Conservation (phyloP, 2,329 filamentous ascomycete genomes). For the Aspergillus vadensis region DNA sequence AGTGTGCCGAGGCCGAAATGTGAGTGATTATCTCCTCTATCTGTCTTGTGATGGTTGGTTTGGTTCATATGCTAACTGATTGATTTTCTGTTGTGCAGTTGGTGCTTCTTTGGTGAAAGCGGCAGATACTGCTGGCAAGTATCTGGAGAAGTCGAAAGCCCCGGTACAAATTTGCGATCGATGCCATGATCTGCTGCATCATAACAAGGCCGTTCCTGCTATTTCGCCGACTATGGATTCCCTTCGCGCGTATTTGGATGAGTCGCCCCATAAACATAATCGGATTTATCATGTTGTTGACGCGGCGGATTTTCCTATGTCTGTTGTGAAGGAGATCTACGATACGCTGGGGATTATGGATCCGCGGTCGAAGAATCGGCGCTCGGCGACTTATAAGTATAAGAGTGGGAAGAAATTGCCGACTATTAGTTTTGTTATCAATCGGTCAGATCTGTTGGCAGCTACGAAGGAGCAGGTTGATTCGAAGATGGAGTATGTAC, state of each 20-base stretch:
- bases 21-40: conserved; percentile 10
- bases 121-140: conserved; percentile 21
- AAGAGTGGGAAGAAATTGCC: conserved; percentile 69
- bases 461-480: conserved; percentile 84
- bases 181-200: conserved; percentile 79
- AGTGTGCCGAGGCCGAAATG: conserved; percentile 12
- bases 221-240: conserved; percentile 78
- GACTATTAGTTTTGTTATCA: conserved; percentile 88
- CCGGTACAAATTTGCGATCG: conserved; percentile 68
- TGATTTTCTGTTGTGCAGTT: conserved; percentile 12
- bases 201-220: conserved; percentile 71
- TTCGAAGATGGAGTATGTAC: conserved; percentile 79
- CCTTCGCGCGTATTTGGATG: conserved; percentile 78
- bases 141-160: conserved; percentile 23
- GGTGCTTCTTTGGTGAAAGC: conserved; percentile 26
- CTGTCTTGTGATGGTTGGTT: not conserved
- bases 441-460: conserved; percentile 80
- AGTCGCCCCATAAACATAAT: conserved; percentile 87
- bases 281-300: conserved; percentile 95
- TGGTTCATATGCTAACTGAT: conserved; percentile 5
- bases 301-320: conserved; percentile 95
- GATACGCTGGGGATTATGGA: conserved; percentile 70
- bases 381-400: conserved; percentile 68
- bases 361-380: conserved; percentile 76
- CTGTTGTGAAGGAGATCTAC: conserved; percentile 76